Evolutionary conservation across 2,329 filamentous ascomycete genomes (phyloP), one percentile per base, ranked within the genome.

Genomic region (Penicillium sp.): DNA sequence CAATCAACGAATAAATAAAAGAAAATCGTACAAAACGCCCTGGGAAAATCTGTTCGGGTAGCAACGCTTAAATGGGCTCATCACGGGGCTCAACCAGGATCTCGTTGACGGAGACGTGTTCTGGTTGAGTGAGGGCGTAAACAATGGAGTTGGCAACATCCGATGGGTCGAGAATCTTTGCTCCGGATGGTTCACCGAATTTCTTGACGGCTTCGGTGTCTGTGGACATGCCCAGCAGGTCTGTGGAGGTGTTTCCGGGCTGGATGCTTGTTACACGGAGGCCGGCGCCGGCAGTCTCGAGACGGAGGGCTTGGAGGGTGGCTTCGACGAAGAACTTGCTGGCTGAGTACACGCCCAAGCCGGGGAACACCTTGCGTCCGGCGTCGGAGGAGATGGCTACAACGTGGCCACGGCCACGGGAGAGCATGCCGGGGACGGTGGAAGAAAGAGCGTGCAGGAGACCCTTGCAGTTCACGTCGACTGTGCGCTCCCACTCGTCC

Each of bases 301-400:
- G 74, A 8, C 90, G 84, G 61, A 93, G 73, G 31, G 80, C 80
- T 72, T 92, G 89, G n/a, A 93, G 79, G 0, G 89, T 89, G 1
- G 88, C 89, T 71, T 93, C 90, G 51, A 93, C 88, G 68, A 93
- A 93, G 81, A 92, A 91, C 71, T 93, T 93, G 73, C 84, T 88
- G 24, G 88, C 90, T 0, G 88, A 91, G 79, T 93, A 93, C 34
- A 93, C 89, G 49, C 90, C 90, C 11, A 92, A 76, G 0, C 90
- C 90, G 0, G 90, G 88, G 76, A 92, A 92, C 7, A 91, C 88
- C 71, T 92, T 92, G 52, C 90, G 85, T 0, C 89, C 90, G 1
- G 90, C 90, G 60, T 92, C 90, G 0, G 89, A 92, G 0, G 90
- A 92, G 63, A 93, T 91, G 63, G 89, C 88, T 4, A 93, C 87